Base-by-base conservation (phyloP, 2,329 filamentous ascomycete species). In the Cytospora leucostoma region DNA sequence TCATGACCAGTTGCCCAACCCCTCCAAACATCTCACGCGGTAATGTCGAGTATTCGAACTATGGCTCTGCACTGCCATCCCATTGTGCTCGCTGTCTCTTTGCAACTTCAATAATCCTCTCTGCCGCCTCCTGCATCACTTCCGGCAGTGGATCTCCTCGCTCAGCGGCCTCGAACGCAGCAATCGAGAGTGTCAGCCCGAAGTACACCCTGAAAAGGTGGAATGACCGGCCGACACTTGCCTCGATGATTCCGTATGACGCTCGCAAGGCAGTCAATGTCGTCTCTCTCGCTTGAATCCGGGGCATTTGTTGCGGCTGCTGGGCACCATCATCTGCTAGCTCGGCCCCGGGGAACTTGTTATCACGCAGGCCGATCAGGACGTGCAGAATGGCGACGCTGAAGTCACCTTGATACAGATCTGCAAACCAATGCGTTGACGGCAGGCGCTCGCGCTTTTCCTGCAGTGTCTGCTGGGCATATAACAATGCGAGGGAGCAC, bases 361-460 rank as follows among this genome's bases (percentile, higher is more conserved):
- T 47, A 21, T 19, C 38, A n/a, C 32, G 54, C 47, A 40, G 68
- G 66, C 72, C 68, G 47, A 70, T 69, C 2, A 74, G 75, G 72
- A 61, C 68, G 64, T 74, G 74, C 44, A 47, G 44, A n/a, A 60
- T 71, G 70, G 68, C 70, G 19, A 47, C 50, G 44, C 59, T n/a
- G 51, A 60, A 50, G 47, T 63, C 60, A 49, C 53, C 47, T 50
- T 55, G 44, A 27, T 47, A 49, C 32, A 35, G 64, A 11, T 47
- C 21, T 7, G 54, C 21, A 0, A 59, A 50, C 21, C 69, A 70
- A 3, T 19, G 7, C 7, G 21, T 19, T 47, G 44, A 21, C 7
- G 44, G 44, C 44, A 21, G n/a, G 44, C 44, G 44, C 44, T 47
- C 44, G n/a, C 44, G 44, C n/a, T 47, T 47, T 17, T 47, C 44